Conservation (phyloP, 2,329 filamentous ascomycete genomes). For the Paraphoma chrysanthemicola region DNA sequence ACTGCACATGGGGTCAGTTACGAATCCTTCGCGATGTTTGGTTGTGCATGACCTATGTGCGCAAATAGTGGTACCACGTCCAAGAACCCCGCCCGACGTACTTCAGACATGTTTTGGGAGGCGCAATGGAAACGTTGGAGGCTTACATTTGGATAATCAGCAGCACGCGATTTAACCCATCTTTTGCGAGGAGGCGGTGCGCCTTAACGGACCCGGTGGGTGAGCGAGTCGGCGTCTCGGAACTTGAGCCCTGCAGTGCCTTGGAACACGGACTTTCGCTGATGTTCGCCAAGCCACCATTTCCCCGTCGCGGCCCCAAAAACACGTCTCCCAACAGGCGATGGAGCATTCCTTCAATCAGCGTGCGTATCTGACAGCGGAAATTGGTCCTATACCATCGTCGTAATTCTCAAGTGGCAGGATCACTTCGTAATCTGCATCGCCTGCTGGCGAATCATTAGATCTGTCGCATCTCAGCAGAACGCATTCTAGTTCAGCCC, state of each 20-base stretch:
- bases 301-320: too few species aligned
- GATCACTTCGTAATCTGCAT: too few species aligned
- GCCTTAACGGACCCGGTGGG: background rate
- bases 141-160: background rate
- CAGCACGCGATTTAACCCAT: too few species aligned
- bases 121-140: background rate
- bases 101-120: background rate
- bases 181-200: background rate
- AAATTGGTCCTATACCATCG: too few species aligned
- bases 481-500: too few species aligned
- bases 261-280: background rate
- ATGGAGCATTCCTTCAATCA: background rate
- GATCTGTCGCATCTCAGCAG: too few species aligned
- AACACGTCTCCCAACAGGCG: too few species aligned
- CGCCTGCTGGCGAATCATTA: too few species aligned
- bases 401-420: too few species aligned
- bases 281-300: background rate
- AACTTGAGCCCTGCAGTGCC: background rate
- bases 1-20: conserved; percentile 11
- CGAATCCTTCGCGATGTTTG: background rate
- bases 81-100: background rate
- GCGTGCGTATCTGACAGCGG: too few species aligned
- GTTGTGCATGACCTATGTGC: conserved; percentile 1
- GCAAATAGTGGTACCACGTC: conserved; percentile 4
- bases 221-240: background rate